Evolutionary conservation across 345 rosid species (phyloP).

Genomic region (Nephelium lappaceum): DNA sequence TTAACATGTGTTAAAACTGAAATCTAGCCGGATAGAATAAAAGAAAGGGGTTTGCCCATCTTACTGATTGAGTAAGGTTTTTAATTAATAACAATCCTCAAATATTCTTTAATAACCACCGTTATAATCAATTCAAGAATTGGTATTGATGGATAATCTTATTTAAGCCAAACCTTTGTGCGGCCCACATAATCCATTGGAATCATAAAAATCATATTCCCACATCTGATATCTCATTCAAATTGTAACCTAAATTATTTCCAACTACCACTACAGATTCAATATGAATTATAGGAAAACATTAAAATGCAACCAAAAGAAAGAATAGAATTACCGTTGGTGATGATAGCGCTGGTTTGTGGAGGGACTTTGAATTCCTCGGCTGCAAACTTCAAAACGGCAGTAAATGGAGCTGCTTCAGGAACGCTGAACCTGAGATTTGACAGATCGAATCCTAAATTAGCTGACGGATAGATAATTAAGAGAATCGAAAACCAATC

Average conservation of each 20-base stretch:
- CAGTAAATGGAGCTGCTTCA: constrained; percentile 97
- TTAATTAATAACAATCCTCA: too few relatives aligned
- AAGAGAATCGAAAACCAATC: background rate
- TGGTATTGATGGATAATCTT: too few relatives aligned
- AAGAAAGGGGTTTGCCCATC: too few relatives aligned
- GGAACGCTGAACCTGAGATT: constrained; percentile 88
- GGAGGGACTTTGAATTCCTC: constrained; percentile 99
- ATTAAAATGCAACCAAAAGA: too few relatives aligned
- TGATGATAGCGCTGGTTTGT: constrained; percentile 98
- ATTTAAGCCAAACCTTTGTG: too few relatives aligned
- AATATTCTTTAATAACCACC: too few relatives aligned
- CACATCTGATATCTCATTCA: background rate
- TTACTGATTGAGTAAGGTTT: too few relatives aligned
- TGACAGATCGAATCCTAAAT: constrained; percentile 3
- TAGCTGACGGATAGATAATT: background rate
- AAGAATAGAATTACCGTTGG: constrained; percentile 60
- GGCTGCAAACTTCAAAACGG: constrained; percentile 89
- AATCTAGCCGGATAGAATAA: background rate
- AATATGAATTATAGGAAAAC: background rate
- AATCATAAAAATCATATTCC: background rate
- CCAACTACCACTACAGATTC: background rate
- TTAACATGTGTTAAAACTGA: background rate
- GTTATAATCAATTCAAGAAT: too few relatives aligned
- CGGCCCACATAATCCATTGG: background rate
- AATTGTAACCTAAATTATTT: background rate